Percentiles rank a stretch among this genome's conserved stretches.
phyloP scores from a whole-genome alignment of 176 grass and related monocot species.

The Puccinellia tenuiflora region DNA sequence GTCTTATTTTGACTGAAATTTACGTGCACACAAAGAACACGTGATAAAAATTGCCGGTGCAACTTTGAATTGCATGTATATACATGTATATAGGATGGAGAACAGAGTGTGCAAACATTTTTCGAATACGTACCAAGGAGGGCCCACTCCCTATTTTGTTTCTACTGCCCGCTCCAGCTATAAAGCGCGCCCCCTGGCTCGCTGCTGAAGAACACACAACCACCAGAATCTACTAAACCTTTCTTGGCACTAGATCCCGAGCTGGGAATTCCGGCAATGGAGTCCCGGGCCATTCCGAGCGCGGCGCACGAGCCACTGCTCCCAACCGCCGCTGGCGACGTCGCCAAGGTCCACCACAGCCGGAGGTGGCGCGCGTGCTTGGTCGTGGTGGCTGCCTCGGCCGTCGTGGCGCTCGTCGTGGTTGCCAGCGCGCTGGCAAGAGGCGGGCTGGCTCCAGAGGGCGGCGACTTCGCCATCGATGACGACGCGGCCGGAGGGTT shows the following conservation, averaged over 20 bases:
- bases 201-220: neutral
- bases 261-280: neutral
- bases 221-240: neutral
- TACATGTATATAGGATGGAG: neutral
- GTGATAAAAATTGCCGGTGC: neutral
- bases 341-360: neutral
- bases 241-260: neutral
- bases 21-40: too few relatives aligned
- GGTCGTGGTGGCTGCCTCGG: neutral
- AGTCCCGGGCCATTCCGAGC: neutral
- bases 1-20: too few relatives aligned
- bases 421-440: neutral
- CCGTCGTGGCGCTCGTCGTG: neutral
- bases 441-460: neutral
- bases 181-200: neutral
- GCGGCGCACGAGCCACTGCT: neutral
- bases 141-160: neutral
- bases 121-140: neutral
- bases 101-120: neutral
- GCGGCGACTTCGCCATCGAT: neutral
- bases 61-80: neutral
- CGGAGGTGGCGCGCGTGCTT: neutral
- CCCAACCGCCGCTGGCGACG: neutral
- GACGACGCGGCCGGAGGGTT: neutral
- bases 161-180: neutral